Evolutionary conservation across 2,329 filamentous ascomycete genomes (phyloP).

Genomic region (Metarhizium rileyi): DNA sequence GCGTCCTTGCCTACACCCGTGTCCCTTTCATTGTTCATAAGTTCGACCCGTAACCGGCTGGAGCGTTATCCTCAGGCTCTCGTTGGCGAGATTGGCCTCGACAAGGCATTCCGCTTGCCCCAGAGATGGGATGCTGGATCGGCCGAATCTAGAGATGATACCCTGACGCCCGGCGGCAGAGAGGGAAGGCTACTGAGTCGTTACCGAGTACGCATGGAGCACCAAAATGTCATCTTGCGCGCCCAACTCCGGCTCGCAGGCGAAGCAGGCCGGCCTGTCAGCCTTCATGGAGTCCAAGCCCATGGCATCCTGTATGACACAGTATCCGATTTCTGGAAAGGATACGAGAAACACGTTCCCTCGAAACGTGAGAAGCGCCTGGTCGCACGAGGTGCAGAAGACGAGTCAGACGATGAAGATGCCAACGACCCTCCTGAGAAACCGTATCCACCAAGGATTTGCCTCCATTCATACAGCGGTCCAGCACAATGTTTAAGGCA

Average conservation of each 20-base stretch:
- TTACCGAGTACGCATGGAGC: conserved; percentile 55
- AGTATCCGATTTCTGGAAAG: conserved; percentile 58
- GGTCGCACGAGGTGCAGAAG: conserved; percentile 36
- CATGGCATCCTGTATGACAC: conserved; percentile 62
- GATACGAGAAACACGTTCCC: conserved; percentile 52
- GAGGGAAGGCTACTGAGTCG: conserved; percentile 60
- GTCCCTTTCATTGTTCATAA: conserved; percentile 48
- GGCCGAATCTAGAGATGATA: conserved; percentile 16
- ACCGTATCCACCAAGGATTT: conserved; percentile 79
- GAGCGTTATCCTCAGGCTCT: conserved; percentile 51
- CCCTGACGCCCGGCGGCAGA: conserved; percentile 57
- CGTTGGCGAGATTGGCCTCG: conserved; percentile 68
- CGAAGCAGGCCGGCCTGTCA: conserved; percentile 54
- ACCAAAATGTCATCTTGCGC: conserved; percentile 57
- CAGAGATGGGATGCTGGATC: conserved; percentile 37
- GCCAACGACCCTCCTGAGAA: conserved; percentile 25
- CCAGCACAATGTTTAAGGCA: conserved; percentile 64
- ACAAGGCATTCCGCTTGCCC: conserved; percentile 68
- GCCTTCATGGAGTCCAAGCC: conserved; percentile 65
- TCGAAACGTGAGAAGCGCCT: conserved; percentile 49
- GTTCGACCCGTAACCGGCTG: conserved; percentile 46
- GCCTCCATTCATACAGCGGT: conserved; percentile 88
- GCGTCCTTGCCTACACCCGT: conserved; percentile 47
- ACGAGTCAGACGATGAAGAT: conserved; percentile 24
- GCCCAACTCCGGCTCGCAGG: conserved; percentile 65